Evolutionary conservation across 164 flowering plant species (phyloP).

Genomic region (Dillenia suffruticosa): DNA sequence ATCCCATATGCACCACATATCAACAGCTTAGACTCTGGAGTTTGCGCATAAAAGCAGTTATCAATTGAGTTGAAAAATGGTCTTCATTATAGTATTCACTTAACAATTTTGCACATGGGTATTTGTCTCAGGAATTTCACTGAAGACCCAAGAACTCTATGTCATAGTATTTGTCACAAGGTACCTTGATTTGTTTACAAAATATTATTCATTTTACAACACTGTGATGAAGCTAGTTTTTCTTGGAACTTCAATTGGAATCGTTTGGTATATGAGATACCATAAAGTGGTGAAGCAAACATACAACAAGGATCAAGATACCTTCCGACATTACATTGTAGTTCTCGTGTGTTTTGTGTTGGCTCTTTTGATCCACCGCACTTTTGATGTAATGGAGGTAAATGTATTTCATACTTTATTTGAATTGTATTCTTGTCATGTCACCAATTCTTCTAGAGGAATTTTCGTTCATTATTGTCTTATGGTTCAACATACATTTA

Average conservation of each 20-base stretch:
- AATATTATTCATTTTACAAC: slow-evolving; percentile 46
- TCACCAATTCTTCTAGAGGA: too few relatives aligned
- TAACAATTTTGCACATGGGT: too few relatives aligned
- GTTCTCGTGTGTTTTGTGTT: slow-evolving; percentile 36
- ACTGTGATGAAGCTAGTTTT: slow-evolving; percentile 55
- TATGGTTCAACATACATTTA: too few relatives aligned
- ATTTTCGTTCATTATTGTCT: too few relatives aligned
- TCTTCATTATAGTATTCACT: too few relatives aligned
- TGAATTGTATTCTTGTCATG: neutral
- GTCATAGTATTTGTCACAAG: slow-evolving; percentile 47
- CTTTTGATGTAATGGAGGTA: slow-evolving; percentile 41
- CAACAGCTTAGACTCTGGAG: too few relatives aligned
- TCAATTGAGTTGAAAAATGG: too few relatives aligned
- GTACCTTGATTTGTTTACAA: slow-evolving; percentile 48
- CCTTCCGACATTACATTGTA: slow-evolving; percentile 44
- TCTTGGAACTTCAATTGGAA: slow-evolving; percentile 41
- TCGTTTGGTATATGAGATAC: slow-evolving; percentile 64
- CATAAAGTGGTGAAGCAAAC: slow-evolving; percentile 58
- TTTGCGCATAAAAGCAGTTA: too few relatives aligned
- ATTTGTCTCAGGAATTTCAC: slow-evolving; percentile 48
- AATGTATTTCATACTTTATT: neutral
- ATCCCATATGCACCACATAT: too few relatives aligned
- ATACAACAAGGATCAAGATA: slow-evolving; percentile 50
- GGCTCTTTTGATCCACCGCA: slow-evolving; percentile 37
- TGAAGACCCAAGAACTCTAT: slow-evolving; percentile 66